Percentiles rank a stretch among this genome's conserved stretches.
Evolutionary conservation across 139 green algal species (phyloP).

Genomic region (Spirogloea muscicola): DNA sequence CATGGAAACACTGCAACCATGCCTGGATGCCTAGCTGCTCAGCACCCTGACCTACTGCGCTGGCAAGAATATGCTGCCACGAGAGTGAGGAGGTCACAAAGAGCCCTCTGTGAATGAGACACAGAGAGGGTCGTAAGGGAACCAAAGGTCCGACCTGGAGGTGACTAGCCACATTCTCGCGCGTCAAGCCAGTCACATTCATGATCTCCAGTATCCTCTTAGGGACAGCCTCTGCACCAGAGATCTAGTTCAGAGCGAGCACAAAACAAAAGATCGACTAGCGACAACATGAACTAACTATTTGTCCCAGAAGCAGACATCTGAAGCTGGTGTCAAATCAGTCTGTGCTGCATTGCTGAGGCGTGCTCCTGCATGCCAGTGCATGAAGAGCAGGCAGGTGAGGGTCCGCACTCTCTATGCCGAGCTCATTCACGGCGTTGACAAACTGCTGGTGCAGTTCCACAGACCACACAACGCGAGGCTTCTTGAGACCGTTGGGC

Average conservation of each 20-base stretch:
- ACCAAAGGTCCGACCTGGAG: slow-evolving; percentile 56
- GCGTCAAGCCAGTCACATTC: slow-evolving; percentile 84
- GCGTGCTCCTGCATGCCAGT: too few relatives aligned
- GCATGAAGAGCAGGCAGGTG: too few relatives aligned
- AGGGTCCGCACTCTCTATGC: slow-evolving; percentile 96
- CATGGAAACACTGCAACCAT: neutral
- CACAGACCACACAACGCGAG: slow-evolving; percentile 86
- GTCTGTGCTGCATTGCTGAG: too few relatives aligned
- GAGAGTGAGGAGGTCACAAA: neutral
- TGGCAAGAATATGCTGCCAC: too few relatives aligned
- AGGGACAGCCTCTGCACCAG: slow-evolving; percentile 72
- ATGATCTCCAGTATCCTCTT: slow-evolving; percentile 98
- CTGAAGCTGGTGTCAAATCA: too few relatives aligned
- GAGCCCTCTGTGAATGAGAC: neutral
- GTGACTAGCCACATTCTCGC: slow-evolving; percentile 93
- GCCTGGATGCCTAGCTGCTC: neutral
- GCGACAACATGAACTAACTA: neutral
- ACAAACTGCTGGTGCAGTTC: slow-evolving; percentile 98
- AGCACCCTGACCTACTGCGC: neutral
- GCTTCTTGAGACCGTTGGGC: slow-evolving; percentile 71
- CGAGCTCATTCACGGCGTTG: slow-evolving; percentile 88
- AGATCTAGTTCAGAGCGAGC: neutral
- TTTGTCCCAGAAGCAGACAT: too few relatives aligned
- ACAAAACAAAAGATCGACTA: neutral
- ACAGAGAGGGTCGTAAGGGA: neutral